A percentile compares a stretch with the other conserved stretches of the same genome.
Evolutionary conservation across 306 rosid species (phyloP).

Genomic region (Begonia peltatifolia): DNA sequence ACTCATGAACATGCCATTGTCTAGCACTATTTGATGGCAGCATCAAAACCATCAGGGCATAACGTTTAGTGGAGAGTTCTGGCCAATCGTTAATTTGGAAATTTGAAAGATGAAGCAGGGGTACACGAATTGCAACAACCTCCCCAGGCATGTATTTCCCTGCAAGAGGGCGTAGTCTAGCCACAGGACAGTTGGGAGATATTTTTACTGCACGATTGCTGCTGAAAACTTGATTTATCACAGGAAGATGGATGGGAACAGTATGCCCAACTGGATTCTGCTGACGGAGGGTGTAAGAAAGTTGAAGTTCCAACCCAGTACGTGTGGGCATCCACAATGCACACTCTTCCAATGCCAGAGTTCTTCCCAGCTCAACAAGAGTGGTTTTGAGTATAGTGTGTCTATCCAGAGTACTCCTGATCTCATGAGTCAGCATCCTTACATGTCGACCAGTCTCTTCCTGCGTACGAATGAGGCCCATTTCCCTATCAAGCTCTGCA

Average conservation of each 20-base stretch:
- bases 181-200: conserved; percentile 65
- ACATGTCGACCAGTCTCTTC: not conserved
- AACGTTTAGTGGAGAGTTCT: conserved; percentile 59
- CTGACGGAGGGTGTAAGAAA: conserved; percentile 68
- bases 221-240: conserved; percentile 57
- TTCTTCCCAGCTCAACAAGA: conserved; percentile 31
- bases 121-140: conserved; percentile 83
- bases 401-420: not conserved
- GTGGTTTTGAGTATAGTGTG: conserved; percentile 1
- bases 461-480: conserved; percentile 1
- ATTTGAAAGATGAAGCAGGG: conserved; percentile 73
- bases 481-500: not conserved
- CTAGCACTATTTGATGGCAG: conserved; percentile 82
- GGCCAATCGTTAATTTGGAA: conserved; percentile 92
- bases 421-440: not conserved
- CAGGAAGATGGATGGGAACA: conserved; percentile 83
- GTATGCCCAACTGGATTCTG: conserved; percentile 75
- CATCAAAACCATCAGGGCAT: conserved; percentile 90
- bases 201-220: conserved; percentile 48
- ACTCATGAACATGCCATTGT: conserved; percentile 74
- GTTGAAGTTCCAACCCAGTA: conserved; percentile 79
- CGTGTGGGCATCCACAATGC: conserved; percentile 93
- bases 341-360: conserved; percentile 77
- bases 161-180: conserved; percentile 49
- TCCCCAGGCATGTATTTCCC: conserved; percentile 55